phyloP scores from a whole-genome alignment of 305 asterid species.

The Ilex paraguariensis region DNA sequence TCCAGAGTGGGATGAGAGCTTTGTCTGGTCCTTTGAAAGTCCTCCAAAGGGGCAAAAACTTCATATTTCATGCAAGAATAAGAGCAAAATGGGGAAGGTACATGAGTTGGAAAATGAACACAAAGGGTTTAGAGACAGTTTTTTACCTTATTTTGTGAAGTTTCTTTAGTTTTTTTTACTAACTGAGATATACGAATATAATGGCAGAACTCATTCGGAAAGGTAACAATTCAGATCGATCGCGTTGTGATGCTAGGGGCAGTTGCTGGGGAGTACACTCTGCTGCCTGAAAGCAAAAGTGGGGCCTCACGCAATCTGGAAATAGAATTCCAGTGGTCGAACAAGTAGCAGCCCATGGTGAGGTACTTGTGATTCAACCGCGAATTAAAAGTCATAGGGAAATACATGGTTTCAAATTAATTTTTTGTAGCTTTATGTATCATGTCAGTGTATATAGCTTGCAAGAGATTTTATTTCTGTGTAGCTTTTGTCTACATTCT shows the following conservation, averaged over 20 bases:
- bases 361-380: constrained; percentile 8
- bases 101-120: not conserved
- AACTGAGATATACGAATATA: not conserved
- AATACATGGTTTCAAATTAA: constrained; percentile 16
- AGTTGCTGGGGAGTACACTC: constrained; percentile 91
- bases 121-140: not conserved
- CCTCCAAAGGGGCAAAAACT: constrained; percentile 99
- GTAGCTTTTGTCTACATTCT: not conserved
- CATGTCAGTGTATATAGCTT: constrained; percentile 40
- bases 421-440: constrained; percentile 20
- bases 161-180: not conserved
- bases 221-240: constrained; percentile 94
- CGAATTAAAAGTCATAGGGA: constrained; percentile 8
- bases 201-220: constrained; percentile 88
- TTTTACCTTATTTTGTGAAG: not conserved
- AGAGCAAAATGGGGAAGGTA: constrained; percentile 99
- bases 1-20: constrained; percentile 97
- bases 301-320: constrained; percentile 95
- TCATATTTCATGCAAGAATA: constrained; percentile 97
- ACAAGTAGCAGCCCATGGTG: constrained; percentile 30
- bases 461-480: not conserved
- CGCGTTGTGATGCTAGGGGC: constrained; percentile 98
- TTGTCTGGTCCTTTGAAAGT: constrained; percentile 93
- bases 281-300: constrained; percentile 91
- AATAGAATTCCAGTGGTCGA: constrained; percentile 98